Conservation (phyloP, 2,329 filamentous ascomycete genomes). For the Verticillium isaacii region DNA sequence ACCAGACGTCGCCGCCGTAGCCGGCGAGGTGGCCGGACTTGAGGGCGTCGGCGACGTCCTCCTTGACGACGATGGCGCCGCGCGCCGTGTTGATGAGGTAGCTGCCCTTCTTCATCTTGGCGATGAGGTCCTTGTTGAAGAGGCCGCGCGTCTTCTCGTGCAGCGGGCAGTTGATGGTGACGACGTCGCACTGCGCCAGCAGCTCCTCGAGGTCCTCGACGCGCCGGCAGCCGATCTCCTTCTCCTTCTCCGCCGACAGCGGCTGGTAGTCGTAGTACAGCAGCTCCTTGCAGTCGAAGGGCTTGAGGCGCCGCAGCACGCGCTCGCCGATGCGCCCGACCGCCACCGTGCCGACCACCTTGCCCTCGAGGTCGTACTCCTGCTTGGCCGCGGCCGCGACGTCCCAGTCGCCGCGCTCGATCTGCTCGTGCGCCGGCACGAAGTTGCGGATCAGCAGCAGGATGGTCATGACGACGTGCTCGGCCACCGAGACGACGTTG, state of each 20-base stretch:
- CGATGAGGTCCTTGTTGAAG: conserved; percentile 97
- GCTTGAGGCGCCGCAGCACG: conserved; percentile 90
- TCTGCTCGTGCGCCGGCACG: conserved; percentile 92
- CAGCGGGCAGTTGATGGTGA: conserved; percentile 99
- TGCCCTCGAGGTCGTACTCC: conserved; percentile 95
- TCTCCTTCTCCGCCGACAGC: conserved; percentile 76
- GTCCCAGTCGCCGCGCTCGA: conserved; percentile 86
- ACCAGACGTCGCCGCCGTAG: conserved; percentile 90
- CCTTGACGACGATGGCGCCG: conserved; percentile 98
- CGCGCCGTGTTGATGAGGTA: conserved; percentile 99
- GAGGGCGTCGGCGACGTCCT: conserved; percentile 92
- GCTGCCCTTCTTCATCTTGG: conserved; percentile 97
- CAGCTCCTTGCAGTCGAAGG: conserved; percentile 99
- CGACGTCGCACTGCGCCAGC: conserved; percentile 88
- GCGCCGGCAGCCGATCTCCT: conserved; percentile 91
- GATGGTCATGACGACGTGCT: conserved; percentile 99
- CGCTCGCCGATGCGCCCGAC: conserved; percentile 98
- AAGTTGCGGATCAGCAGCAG: conserved; percentile 96
- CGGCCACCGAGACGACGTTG: conserved; percentile 97
- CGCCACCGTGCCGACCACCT: conserved; percentile 96
- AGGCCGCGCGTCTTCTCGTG: conserved; percentile 96
- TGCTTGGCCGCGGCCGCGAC: conserved; percentile 96
- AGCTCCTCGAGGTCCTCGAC: conserved; percentile 90
- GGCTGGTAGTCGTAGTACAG: conserved; percentile 99
- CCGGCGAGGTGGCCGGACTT: conserved; percentile 86